A percentile compares a stretch with the other conserved stretches of the same genome.
These are phyloP conservation scores for Hygrophorus russula DNA, from an alignment of 768 basidiomycete genomes.

Conservation along the genomic window DNA sequence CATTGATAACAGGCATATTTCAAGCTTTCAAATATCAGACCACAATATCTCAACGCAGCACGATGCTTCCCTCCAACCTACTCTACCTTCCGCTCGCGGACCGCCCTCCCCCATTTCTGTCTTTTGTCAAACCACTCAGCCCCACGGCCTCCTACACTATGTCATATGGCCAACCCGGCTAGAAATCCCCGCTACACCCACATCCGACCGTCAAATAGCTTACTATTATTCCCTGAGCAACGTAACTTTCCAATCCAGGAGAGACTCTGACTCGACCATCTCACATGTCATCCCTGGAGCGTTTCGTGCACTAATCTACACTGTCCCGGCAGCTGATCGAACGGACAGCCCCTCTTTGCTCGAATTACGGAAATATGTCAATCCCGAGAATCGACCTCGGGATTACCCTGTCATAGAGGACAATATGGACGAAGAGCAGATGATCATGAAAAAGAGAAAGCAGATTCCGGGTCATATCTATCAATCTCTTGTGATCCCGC, in stretches of 20 bases:
- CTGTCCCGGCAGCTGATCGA: slow-evolving; percentile 19
- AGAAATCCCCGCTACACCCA: slow-evolving; percentile 7
- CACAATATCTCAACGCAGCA: slow-evolving; percentile 17
- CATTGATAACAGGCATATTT: slow-evolving; percentile 14
- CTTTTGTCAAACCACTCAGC: slow-evolving; percentile 19
- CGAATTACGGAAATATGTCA: slow-evolving; percentile 27
- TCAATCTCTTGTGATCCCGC: slow-evolving; percentile 7
- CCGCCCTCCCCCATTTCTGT: slow-evolving; percentile 30
- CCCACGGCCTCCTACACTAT: slow-evolving; percentile 22
- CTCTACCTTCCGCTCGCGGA: slow-evolving; percentile 12
- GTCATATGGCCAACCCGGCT: slow-evolving; percentile 18
- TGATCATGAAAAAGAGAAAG: slow-evolving; percentile 15
- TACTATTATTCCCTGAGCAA: slow-evolving; percentile 17
- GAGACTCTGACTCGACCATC: slow-evolving; percentile 15
- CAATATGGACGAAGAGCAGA: slow-evolving; percentile 10
- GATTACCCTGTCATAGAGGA: slow-evolving; percentile 9
- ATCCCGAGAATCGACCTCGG: slow-evolving; percentile 15
- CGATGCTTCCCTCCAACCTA: slow-evolving; percentile 18
- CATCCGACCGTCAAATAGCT: slow-evolving; percentile 4
- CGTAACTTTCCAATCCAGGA: slow-evolving; percentile 16
- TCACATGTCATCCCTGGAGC: slow-evolving; percentile 30
- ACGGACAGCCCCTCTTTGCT: slow-evolving; percentile 22
- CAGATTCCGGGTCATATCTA: slow-evolving; percentile 10
- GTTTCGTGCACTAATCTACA: slow-evolving; percentile 31
- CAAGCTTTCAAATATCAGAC: slow-evolving; percentile 29